Evolutionary conservation across 2,329 filamentous ascomycete genomes (phyloP).

Genomic region (Colletotrichum godetiae): DNA sequence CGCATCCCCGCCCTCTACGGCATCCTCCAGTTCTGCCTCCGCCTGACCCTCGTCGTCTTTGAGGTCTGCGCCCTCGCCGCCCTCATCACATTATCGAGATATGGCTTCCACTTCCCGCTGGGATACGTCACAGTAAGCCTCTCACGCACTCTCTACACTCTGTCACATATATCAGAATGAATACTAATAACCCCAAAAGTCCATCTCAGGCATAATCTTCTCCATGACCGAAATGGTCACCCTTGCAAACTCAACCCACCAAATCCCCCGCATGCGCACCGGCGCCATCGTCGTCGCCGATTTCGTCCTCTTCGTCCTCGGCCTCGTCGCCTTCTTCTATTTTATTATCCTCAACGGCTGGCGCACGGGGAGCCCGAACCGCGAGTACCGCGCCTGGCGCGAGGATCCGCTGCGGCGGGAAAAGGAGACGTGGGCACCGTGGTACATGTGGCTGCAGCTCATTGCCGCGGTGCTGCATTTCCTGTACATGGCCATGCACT

Average conservation of each 20-base stretch:
- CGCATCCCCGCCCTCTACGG: slow-evolving; percentile 36
- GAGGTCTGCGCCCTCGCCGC: slow-evolving; percentile 37
- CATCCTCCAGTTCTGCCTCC: slow-evolving; percentile 38
- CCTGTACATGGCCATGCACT: slow-evolving; percentile 38
- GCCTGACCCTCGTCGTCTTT: slow-evolving; percentile 35
- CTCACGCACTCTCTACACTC: neutral
- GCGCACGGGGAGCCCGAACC: slow-evolving; percentile 27
- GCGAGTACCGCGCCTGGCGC: slow-evolving; percentile 26
- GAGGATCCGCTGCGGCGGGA: slow-evolving; percentile 35
- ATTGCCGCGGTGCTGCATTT: slow-evolving; percentile 37
- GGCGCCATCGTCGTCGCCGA: slow-evolving; percentile 35
- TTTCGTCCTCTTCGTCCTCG: slow-evolving; percentile 36
- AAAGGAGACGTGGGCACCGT: slow-evolving; percentile 37
- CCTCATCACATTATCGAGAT: slow-evolving; percentile 33
- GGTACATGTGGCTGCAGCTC: slow-evolving; percentile 40
- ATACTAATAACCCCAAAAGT: neutral
- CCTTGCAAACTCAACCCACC: slow-evolving; percentile 37
- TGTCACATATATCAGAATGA: too few species aligned
- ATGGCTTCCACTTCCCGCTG: slow-evolving; percentile 31
- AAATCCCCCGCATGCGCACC: slow-evolving; percentile 35
- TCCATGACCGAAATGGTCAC: slow-evolving; percentile 50
- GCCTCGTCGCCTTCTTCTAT: slow-evolving; percentile 38
- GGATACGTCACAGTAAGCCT: slow-evolving; percentile 35
- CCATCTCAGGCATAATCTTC: slow-evolving; percentile 54
- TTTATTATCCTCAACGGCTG: slow-evolving; percentile 37